Percentiles rank a stretch among this genome's conserved stretches.
These are phyloP conservation scores for Tylopilus felleus DNA, from an alignment of 768 basidiomycete genomes.

Conservation along the genomic window DNA sequence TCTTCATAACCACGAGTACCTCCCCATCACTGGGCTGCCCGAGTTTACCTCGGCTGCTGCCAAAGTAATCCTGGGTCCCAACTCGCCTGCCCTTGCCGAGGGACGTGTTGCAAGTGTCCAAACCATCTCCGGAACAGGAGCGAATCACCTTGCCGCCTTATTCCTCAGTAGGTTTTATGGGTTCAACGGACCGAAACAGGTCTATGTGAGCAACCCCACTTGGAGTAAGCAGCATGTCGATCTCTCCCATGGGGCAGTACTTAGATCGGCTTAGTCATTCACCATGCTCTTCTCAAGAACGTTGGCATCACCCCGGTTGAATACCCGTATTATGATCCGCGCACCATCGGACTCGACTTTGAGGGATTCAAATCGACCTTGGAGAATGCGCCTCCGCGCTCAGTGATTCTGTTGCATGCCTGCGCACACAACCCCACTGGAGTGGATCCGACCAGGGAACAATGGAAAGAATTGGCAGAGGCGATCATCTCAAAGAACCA, in stretches of 20 bases:
- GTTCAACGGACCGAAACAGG: constrained; percentile 57
- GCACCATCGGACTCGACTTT: constrained; percentile 85
- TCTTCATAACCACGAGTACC: constrained; percentile 85
- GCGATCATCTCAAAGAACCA: constrained; percentile 70
- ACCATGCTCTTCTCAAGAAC: constrained; percentile 87
- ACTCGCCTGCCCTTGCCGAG: constrained; percentile 68
- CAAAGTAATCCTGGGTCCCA: constrained; percentile 73
- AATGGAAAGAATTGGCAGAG: constrained; percentile 79
- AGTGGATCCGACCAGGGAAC: constrained; percentile 84
- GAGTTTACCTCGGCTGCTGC: constrained; percentile 82
- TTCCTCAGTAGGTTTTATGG: constrained; percentile 83
- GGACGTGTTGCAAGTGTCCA: constrained; percentile 77
- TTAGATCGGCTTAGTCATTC: constrained; percentile 56
- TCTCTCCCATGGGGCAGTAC: neutral
- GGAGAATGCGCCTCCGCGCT: constrained; percentile 63
- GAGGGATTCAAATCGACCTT: constrained; percentile 60
- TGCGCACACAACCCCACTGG: constrained; percentile 98
- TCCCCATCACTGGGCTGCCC: constrained; percentile 84
- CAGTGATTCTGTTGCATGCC: constrained; percentile 87
- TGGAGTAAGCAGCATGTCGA: constrained; percentile 64
- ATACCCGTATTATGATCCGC: constrained; percentile 93
- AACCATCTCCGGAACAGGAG: constrained; percentile 94
- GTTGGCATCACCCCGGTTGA: constrained; percentile 83
- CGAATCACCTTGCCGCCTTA: constrained; percentile 87
- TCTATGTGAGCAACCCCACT: constrained; percentile 90